Evolutionary conservation across 352 stramenopile species (phyloP), one percentile per base, ranked within the genome.

Genomic region (Phytophthora europaea): DNA sequence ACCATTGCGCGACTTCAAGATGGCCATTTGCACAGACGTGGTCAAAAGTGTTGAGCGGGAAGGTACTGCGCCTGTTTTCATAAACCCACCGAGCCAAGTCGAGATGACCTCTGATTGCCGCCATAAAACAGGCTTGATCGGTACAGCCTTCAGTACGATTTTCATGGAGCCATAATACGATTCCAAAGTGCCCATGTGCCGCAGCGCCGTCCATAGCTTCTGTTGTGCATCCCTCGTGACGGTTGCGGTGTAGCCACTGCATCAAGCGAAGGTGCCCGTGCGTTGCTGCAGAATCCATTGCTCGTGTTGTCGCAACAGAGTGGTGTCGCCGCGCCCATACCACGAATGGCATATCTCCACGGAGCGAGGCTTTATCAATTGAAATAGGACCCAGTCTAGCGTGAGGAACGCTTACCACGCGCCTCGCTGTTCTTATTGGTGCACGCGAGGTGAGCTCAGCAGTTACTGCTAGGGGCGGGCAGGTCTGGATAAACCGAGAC

Each of bases 61-160:
- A 65, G 13, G 3, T 40, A 31, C 3, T 4, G 7, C 45, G 26
- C 4, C 12, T 4, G 23, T 6, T 43, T 51, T 36, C 16, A 36
- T 23, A 52, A 52, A 54, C 4, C 26, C 23, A 64, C 12, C 5
- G 3, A 18, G 7, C 55, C 7, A 61, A 34, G 7, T 36, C 2
- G 5, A 51, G n/a, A 60, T 60, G 31, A 8, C 53, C 53, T 28
- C 34, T n/a, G 20, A 61, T 51, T 4, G 55, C 53, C 6, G 53
- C 33, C 33, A 50, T 31, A 23, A 34, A 61, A 61, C 18, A 48
- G 34, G 33, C 55, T 20, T 61, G 34, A 23, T 50, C n/a, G 3
- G 55, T 61, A 22, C 33, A 61, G 10, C 55, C 55, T 18, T 61
- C 55, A 22, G n/a, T 20, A 10, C 33, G 55, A 34, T 61, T 61